Conservation (phyloP, 306 rosid genomes). For the Erythrophleum fordii region DNA sequence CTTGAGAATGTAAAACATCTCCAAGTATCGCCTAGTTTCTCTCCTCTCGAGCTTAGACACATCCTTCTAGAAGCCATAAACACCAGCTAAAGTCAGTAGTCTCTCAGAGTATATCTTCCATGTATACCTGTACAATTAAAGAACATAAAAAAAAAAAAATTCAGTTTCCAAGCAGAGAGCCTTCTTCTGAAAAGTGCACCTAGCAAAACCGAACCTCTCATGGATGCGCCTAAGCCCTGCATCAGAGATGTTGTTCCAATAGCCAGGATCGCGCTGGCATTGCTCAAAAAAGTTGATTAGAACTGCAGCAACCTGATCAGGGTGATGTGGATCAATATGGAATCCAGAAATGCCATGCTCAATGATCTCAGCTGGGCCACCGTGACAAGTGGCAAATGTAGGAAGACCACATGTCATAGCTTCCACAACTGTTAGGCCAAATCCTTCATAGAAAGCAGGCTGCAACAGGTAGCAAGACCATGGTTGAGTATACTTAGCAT, state of each 20-base stretch:
- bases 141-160: background rate
- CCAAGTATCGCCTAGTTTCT: constrained; percentile 71
- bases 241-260: constrained; percentile 68
- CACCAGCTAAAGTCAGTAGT: constrained; percentile 77
- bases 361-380: constrained; percentile 85
- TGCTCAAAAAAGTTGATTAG: constrained; percentile 59
- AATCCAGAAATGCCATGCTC: constrained; percentile 75
- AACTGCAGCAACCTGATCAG: constrained; percentile 55
- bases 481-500: background rate
- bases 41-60: constrained; percentile 76
- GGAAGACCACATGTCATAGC: constrained; percentile 86
- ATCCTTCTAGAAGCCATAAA: constrained; percentile 84
- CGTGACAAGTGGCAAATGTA: constrained; percentile 77
- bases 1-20: constrained; percentile 83
- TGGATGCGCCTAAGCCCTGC: constrained; percentile 64
- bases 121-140: constrained; percentile 54
- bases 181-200: background rate
- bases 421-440: constrained; percentile 83
- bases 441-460: constrained; percentile 84
- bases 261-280: constrained; percentile 55
- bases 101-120: constrained; percentile 82
- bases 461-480: constrained; percentile 39
- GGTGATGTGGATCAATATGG: constrained; percentile 80
- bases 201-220: constrained; percentile 51
- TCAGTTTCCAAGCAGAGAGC: constrained; percentile 2